These are phyloP conservation scores for Phyllosticta citriasiana DNA, from an alignment of 2,329 filamentous ascomycete genomes.

Conservation along the genomic window DNA sequence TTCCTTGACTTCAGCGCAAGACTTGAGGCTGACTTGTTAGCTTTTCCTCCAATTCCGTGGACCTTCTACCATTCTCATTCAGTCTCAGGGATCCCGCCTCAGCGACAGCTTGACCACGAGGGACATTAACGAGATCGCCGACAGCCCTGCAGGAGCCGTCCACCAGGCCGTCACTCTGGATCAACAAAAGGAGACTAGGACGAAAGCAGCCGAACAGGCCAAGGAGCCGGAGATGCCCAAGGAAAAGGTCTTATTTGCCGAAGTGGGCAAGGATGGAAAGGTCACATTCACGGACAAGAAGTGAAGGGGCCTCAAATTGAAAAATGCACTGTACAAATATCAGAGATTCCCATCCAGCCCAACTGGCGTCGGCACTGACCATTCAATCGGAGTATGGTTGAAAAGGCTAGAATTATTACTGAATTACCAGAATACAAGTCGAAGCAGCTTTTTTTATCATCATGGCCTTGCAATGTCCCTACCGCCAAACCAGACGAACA, in stretches of 20 bases:
- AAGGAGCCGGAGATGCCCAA: background rate
- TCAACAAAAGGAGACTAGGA: slow-evolving; percentile 17
- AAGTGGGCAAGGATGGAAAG: slow-evolving; percentile 10
- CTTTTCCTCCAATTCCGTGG: slow-evolving; percentile 86
- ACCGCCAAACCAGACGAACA: slow-evolving; percentile 1
- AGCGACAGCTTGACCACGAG: slow-evolving; percentile 66
- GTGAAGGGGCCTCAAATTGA: background rate
- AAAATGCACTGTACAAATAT: background rate
- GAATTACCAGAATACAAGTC: background rate
- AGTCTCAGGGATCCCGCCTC: slow-evolving; percentile 71
- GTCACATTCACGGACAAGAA: slow-evolving; percentile 8
- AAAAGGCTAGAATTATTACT: background rate
- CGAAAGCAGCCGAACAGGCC: background rate
- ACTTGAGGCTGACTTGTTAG: slow-evolving; percentile 30
- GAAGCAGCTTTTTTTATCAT: background rate
- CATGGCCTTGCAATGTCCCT: slow-evolving; percentile 5
- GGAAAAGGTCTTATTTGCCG: slow-evolving; percentile 6
- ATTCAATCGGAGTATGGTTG: background rate
- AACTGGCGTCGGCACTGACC: background rate
- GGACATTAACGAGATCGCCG: slow-evolving; percentile 85
- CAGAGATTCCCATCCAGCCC: background rate
- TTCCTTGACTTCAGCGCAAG: slow-evolving; percentile 1
- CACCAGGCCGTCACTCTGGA: slow-evolving; percentile 46
- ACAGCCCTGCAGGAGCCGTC: slow-evolving; percentile 63
- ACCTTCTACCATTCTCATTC: slow-evolving; percentile 75